These are phyloP conservation scores for Lentinula sp. DNA, from an alignment of 768 basidiomycete species.

Conservation along the genomic window DNA sequence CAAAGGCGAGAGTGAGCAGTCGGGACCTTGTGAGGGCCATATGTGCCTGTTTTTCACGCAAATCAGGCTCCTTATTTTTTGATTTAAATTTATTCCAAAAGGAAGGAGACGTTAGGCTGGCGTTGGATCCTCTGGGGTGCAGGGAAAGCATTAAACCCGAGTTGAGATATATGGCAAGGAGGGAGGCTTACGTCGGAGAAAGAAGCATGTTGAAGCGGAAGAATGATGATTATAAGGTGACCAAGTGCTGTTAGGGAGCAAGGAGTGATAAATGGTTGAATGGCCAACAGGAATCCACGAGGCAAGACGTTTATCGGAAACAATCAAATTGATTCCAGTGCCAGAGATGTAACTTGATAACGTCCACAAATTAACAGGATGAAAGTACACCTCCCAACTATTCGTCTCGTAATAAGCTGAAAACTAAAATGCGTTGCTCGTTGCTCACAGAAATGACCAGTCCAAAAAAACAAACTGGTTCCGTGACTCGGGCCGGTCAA, in stretches of 20 bases:
- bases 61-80: slow-evolving; percentile 64
- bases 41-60: slow-evolving; percentile 43
- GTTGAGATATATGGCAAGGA: slow-evolving; percentile 15
- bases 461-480: too few species aligned
- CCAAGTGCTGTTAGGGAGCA: slow-evolving; percentile 15
- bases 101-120: slow-evolving; percentile 45
- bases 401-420: too few species aligned
- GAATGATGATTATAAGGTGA: slow-evolving; percentile 6
- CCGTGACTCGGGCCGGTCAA: background rate
- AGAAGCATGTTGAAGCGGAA: slow-evolving; percentile 53
- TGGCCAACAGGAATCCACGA: slow-evolving; percentile 53
- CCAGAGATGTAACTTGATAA: background rate
- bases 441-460: too few species aligned
- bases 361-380: background rate
- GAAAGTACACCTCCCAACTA: background rate
- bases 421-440: too few species aligned
- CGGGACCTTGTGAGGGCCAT: slow-evolving; percentile 72
- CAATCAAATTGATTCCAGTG: background rate
- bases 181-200: slow-evolving; percentile 66
- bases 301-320: slow-evolving; percentile 28
- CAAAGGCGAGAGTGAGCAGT: slow-evolving; percentile 75
- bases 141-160: slow-evolving; percentile 23
- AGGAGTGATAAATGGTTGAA: slow-evolving; percentile 19
- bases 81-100: slow-evolving; percentile 69
- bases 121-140: slow-evolving; percentile 51